A percentile compares a stretch with the other conserved stretches of the same genome.
phyloP scores from a whole-genome alignment of 139 green algal genomes.

The Raphidocelis subcapitata region DNA sequence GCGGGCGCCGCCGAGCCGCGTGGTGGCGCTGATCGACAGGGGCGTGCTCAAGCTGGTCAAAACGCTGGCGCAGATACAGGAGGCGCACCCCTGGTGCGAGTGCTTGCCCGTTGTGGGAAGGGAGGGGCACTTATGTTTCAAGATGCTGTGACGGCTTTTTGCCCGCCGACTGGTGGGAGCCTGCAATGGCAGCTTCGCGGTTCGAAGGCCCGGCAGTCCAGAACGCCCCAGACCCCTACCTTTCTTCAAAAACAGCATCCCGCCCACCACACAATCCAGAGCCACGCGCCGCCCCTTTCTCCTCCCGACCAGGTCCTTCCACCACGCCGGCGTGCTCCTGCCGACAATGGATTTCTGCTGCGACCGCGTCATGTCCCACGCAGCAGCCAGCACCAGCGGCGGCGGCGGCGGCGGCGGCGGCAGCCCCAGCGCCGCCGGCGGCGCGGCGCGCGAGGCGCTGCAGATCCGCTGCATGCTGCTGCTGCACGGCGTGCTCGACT shows the following conservation, averaged over 20 bases:
- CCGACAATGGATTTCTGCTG: slow-evolving; percentile 61
- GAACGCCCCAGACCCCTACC: too few species aligned
- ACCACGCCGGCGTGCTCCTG: slow-evolving; percentile 55
- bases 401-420: slow-evolving; percentile 1
- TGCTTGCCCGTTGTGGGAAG: too few species aligned
- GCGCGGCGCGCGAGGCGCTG: slow-evolving; percentile 15
- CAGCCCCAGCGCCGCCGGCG: neutral
- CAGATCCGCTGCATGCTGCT: slow-evolving; percentile 13
- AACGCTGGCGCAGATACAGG: slow-evolving; percentile 62
- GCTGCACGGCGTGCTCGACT: slow-evolving; percentile 22
- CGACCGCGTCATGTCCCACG: slow-evolving; percentile 41
- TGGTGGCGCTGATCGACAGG: slow-evolving; percentile 66
- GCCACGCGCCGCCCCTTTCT: too few species aligned
- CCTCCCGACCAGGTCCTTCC: slow-evolving; percentile 62
- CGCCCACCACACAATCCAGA: too few species aligned
- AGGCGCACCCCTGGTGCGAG: slow-evolving; percentile 66
- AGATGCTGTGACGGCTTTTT: neutral
- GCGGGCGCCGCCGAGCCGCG: slow-evolving; percentile 28
- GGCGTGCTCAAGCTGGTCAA: slow-evolving; percentile 86
- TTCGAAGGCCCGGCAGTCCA: too few species aligned
- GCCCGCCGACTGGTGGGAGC: neutral
- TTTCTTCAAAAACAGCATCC: too few species aligned
- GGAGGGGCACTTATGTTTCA: neutral
- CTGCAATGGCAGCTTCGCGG: neutral
- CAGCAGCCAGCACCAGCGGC: neutral